These are phyloP conservation scores for Trichophyton benhamiae DNA, from an alignment of 2,329 filamentous ascomycete species.

Conservation along the genomic window DNA sequence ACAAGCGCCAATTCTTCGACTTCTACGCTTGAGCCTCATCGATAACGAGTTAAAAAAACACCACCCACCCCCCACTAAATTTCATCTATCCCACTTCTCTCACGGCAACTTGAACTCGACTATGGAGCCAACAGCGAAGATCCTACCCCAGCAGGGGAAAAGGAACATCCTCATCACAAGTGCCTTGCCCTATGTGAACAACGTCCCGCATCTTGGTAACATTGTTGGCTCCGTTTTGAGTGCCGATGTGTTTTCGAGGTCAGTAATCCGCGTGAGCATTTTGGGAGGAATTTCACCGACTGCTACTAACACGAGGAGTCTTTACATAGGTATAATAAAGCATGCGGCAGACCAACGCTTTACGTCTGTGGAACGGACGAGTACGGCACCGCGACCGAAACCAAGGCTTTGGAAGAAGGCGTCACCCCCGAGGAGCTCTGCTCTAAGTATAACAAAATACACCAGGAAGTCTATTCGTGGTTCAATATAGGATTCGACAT, in stretches of 20 bases:
- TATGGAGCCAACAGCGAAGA: conserved; percentile 14
- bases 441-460: conserved; percentile 81
- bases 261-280: background rate
- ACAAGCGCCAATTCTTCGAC: background rate
- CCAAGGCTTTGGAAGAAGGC: conserved; percentile 81
- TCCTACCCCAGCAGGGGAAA: conserved; percentile 45
- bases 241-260: conserved; percentile 64
- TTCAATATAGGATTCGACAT: conserved; percentile 91
- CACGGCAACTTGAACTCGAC: background rate
- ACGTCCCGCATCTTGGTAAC: conserved; percentile 75
- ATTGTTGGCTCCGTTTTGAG: conserved; percentile 77
- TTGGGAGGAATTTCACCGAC: background rate
- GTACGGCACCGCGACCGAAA: conserved; percentile 92
- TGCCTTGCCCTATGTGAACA: conserved; percentile 76
- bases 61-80: conserved; percentile 1
- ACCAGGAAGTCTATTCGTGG: conserved; percentile 88
- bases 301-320: background rate
- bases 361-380: conserved; percentile 63
- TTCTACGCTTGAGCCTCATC: background rate
- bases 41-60: background rate
- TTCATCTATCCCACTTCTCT: conserved; percentile 1
- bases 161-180: conserved; percentile 83
- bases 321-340: conserved; percentile 15
- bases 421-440: conserved; percentile 74
- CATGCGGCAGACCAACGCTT: conserved; percentile 14